Percentiles rank a stretch among this genome's conserved stretches.
phyloP scores from a whole-genome alignment of 176 grass and related monocot species.

The Cocos nucifera region DNA sequence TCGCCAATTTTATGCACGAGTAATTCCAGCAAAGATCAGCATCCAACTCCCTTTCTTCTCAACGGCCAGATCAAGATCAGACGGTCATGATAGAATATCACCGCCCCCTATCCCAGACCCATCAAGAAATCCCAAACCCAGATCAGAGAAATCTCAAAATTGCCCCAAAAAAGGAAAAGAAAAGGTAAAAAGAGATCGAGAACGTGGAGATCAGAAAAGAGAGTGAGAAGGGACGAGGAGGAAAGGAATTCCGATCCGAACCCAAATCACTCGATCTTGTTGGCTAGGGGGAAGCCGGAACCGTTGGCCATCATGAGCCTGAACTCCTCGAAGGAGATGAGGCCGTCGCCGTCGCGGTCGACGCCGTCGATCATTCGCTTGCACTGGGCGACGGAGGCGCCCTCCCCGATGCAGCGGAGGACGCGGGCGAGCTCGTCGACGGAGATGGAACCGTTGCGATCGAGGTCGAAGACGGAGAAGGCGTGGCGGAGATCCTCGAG shows the following conservation, averaged over 20 bases:
- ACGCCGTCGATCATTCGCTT: slow-evolving; percentile 84
- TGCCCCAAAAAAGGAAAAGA: too few species aligned
- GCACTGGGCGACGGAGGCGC: slow-evolving; percentile 62
- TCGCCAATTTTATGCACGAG: too few species aligned
- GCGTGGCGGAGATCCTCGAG: slow-evolving; percentile 75
- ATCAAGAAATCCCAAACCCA: too few species aligned
- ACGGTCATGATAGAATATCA: too few species aligned
- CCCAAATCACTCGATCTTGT: slow-evolving; percentile 15
- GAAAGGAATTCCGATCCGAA: not conserved
- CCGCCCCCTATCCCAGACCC: too few species aligned
- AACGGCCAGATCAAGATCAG: too few species aligned
- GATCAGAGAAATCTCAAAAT: too few species aligned
- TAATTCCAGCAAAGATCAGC: too few species aligned
- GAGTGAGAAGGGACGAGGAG: too few species aligned
- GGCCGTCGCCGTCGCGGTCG: slow-evolving; percentile 65
- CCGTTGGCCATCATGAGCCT: slow-evolving; percentile 82
- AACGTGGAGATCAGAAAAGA: too few species aligned
- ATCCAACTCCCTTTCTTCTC: too few species aligned
- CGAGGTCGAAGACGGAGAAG: slow-evolving; percentile 77
- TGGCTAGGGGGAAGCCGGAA: slow-evolving; percentile 14
- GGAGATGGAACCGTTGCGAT: slow-evolving; percentile 68
- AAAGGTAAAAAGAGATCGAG: too few species aligned
- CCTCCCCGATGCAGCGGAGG: slow-evolving; percentile 64
- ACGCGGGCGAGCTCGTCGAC: slow-evolving; percentile 71
- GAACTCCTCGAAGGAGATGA: slow-evolving; percentile 92